phyloP scores from a whole-genome alignment of 2,329 filamentous ascomycete genomes.

The Neopestalotiopsis clavispora region DNA sequence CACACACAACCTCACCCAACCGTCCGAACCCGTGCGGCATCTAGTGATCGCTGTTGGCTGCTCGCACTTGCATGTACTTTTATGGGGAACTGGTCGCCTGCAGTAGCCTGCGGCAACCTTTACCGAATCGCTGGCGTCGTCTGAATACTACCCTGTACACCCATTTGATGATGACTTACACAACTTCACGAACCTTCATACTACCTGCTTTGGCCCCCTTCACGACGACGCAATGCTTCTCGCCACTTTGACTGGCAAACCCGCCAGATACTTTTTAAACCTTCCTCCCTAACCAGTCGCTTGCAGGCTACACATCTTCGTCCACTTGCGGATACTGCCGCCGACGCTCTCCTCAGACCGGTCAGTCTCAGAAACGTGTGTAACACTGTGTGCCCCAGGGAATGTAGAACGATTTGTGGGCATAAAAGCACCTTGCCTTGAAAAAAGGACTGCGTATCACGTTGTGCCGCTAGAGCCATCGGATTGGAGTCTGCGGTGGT shows the following conservation, averaged over 20 bases:
- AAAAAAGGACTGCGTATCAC: too few species aligned
- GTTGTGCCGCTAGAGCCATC: neutral
- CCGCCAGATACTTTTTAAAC: neutral
- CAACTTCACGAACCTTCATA: conserved; percentile 2
- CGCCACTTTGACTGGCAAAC: neutral
- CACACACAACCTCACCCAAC: conserved; percentile 44
- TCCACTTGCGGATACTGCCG: conserved; percentile 60
- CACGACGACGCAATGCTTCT: neutral
- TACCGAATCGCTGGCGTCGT: conserved; percentile 28
- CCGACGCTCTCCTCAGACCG: conserved; percentile 44
- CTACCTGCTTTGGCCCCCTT: neutral
- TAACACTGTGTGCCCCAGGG: conserved; percentile 21
- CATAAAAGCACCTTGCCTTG: neutral
- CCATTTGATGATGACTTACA: neutral
- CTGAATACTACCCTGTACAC: neutral
- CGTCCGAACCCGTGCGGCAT: conserved; percentile 54
- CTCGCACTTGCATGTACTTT: conserved; percentile 31
- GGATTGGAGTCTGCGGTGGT: neutral
- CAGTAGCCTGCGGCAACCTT: conserved; percentile 30
- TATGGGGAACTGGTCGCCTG: conserved; percentile 32
- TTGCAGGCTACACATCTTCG: conserved; percentile 56
- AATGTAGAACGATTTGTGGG: neutral
- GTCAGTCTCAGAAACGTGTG: conserved; percentile 56
- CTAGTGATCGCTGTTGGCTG: conserved; percentile 51
- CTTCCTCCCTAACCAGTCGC: conserved; percentile 21